Base-by-base conservation (phyloP, 1,139 yeast species). In the Geotrichum restrictum region DNA sequence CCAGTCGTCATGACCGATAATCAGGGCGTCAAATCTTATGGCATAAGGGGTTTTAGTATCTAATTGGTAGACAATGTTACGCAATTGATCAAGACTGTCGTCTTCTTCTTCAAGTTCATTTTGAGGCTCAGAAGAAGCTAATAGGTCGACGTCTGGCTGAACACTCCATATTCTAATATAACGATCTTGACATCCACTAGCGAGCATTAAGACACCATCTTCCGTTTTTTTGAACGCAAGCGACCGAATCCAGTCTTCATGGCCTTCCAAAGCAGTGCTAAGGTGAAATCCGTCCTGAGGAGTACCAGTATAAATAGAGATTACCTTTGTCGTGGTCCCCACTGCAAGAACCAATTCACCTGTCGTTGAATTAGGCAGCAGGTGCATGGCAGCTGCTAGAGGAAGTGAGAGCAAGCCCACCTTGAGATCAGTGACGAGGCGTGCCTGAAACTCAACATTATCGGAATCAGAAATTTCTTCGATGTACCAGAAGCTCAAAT, bases 1-100 rank as follows among this genome's bases (percentile, higher is more conserved):
- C 98, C 98, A 94, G 68, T 94, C 99, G 66, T 94, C 99, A 67
- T 94, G 98, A 8, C 98, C 98, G 85, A 93, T 85, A 32, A 94
- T 81, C 57, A 94, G 78, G 0, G 98, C 97, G 65, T 94, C 98
- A 65, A 89, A 89, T 59, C 81, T 82, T 55, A 88, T 77, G 0
- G 88, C 80, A 51, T 77, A 79, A 51, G 55, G 51, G 4, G 71
- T 68, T 4, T 66, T 58, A 48, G 54, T 54, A 6, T 53, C 56
- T 10, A 67, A 43, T 2, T 57, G 53, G 56, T 68, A 64, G 7
- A 62, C 61, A 43, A 64, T 66, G 56, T 68, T 69, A 13, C 56
- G 56, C 54, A 51, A 45, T 51, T 52, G 56, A 22, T 58, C 58
- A 22, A 45, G 49, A 31, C 49, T 55, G 3, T 55, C 57, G 19